Percentiles rank a stretch among this genome's conserved stretches.
phyloP scores from a whole-genome alignment of 768 basidiomycete species.

The Boletales sp. region DNA sequence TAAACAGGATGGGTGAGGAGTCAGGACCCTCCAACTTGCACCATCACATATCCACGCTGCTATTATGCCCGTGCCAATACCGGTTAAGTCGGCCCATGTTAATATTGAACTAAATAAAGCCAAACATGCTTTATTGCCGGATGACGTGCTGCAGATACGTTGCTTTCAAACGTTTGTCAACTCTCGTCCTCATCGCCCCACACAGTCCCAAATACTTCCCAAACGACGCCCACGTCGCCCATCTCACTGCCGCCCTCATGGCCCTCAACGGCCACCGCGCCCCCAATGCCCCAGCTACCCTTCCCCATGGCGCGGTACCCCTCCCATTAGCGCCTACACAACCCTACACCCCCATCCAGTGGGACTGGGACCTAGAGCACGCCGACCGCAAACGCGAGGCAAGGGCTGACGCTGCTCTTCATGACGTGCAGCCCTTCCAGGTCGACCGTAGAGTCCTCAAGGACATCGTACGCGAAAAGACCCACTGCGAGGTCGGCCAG shows the following conservation, averaged over 20 bases:
- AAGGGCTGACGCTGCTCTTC: constrained; percentile 57
- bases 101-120: too few species aligned
- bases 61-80: too few species aligned
- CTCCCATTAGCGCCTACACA: constrained; percentile 10
- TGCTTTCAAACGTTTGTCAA: too few species aligned
- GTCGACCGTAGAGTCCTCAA: constrained; percentile 73
- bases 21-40: too few species aligned
- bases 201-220: background rate
- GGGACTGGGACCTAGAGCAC: constrained; percentile 73
- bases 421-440: constrained; percentile 63
- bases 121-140: too few species aligned
- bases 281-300: background rate
- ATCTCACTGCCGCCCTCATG: constrained; percentile 11
- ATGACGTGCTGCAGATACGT: too few species aligned
- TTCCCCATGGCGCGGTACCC: constrained; percentile 21
- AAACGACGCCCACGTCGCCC: constrained; percentile 7
- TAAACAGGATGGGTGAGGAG: background rate
- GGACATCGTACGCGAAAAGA: constrained; percentile 73
- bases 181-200: too few species aligned
- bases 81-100: too few species aligned
- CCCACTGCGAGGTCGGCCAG: constrained; percentile 59
- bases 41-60: too few species aligned
- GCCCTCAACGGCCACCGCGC: background rate
- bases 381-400: constrained; percentile 65
- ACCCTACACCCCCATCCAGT: constrained; percentile 37